Conservation (phyloP, 164 flowering plant genomes). For the Sextonia rubra region DNA sequence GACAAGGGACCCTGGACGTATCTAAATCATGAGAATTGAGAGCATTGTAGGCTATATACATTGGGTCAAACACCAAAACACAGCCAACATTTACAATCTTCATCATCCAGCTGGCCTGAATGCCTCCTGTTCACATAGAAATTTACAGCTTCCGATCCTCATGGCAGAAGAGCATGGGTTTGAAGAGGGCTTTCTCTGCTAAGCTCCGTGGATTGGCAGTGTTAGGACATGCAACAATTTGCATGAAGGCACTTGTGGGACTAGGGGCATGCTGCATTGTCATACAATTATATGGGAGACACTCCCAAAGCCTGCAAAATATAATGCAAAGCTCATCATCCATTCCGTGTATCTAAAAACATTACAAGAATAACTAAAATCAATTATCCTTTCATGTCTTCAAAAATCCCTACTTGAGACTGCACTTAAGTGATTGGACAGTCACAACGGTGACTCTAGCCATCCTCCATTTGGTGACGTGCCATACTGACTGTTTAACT, state of each 20-base stretch:
- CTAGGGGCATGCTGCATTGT: background rate
- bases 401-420: too few species aligned
- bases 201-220: background rate
- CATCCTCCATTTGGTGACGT: too few species aligned
- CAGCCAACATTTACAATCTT: slow-evolving; percentile 11
- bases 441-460: too few species aligned
- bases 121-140: background rate
- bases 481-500: too few species aligned
- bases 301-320: background rate
- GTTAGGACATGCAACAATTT: background rate
- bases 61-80: slow-evolving; percentile 1
- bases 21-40: background rate
- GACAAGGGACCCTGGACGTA: background rate
- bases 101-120: slow-evolving; percentile 2
- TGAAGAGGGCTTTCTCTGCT: background rate
- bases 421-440: too few species aligned
- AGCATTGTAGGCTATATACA: slow-evolving; percentile 13
- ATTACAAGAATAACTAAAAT: too few species aligned
- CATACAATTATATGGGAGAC: background rate
- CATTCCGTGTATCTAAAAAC: too few species aligned
- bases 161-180: background rate
- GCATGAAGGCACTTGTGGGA: background rate
- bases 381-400: too few species aligned
- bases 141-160: background rate
- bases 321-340: too few species aligned